phyloP scores from a whole-genome alignment of 2,329 filamentous ascomycete genomes.

The Microascus cirrosus region DNA sequence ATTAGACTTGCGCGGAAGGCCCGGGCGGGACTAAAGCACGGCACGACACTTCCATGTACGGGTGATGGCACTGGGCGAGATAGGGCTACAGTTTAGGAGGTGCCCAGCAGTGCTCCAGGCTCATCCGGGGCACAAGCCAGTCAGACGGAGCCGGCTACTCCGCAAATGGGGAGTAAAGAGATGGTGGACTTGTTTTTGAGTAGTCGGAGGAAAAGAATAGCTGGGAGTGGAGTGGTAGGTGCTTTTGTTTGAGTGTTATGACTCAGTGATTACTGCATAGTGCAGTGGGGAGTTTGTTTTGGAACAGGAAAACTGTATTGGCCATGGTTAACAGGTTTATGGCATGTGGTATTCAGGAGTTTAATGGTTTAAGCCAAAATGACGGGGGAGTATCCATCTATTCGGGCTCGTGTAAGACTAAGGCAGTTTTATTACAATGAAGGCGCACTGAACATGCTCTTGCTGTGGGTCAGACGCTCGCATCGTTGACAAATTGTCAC shows the following conservation, averaged over 20 bases:
- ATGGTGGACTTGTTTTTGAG: slow-evolving; percentile 46
- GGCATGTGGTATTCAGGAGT: too few species aligned
- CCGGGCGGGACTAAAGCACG: slow-evolving; percentile 5
- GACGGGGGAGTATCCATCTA: neutral
- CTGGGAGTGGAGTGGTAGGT: slow-evolving; percentile 22
- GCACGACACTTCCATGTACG: neutral
- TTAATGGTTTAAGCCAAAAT: neutral
- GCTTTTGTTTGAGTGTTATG: slow-evolving; percentile 16
- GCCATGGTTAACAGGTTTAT: neutral
- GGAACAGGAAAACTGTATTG: neutral
- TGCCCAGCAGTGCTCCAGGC: neutral
- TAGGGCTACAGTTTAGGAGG: neutral
- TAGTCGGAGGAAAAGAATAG: slow-evolving; percentile 30
- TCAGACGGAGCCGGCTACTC: neutral
- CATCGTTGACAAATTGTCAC: neutral
- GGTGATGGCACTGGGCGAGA: neutral
- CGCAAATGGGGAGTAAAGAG: slow-evolving; percentile 28
- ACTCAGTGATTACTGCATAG: neutral
- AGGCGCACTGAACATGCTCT: too few species aligned
- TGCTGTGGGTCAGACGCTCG: too few species aligned
- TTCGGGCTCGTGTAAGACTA: neutral
- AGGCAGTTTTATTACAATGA: neutral
- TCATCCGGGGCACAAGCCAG: neutral
- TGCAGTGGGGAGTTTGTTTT: neutral
- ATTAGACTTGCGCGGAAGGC: slow-evolving; percentile 7